A percentile compares a stretch with the other conserved stretches of the same genome.
Evolutionary conservation across 192 early-diverging fungal genomes (phyloP).

Genomic region (Coemansia umbellata): DNA sequence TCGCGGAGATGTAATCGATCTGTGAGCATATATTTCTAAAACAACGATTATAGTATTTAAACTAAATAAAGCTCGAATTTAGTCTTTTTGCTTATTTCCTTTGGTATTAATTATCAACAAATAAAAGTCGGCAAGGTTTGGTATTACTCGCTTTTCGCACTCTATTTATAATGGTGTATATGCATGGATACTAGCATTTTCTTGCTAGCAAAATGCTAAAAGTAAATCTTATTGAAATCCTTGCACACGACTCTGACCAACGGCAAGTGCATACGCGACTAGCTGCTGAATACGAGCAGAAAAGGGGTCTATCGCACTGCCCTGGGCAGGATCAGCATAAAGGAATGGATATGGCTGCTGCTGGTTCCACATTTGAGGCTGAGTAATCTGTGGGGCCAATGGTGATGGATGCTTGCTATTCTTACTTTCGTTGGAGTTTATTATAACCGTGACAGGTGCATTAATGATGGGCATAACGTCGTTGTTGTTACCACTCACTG

Average conservation of each 20-base stretch:
- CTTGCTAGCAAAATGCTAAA: too few relatives aligned
- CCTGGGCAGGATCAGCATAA: background rate
- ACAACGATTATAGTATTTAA: too few relatives aligned
- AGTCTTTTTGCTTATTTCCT: too few relatives aligned
- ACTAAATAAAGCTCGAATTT: too few relatives aligned
- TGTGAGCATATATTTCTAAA: too few relatives aligned
- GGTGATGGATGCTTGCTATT: background rate
- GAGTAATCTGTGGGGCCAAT: background rate
- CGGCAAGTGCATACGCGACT: constrained; percentile 1
- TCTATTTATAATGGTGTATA: too few relatives aligned
- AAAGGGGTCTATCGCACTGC: background rate
- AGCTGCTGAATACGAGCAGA: background rate
- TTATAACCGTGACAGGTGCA: constrained; percentile 46
- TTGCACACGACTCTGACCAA: constrained; percentile 2
- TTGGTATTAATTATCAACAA: too few relatives aligned
- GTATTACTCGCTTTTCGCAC: too few relatives aligned
- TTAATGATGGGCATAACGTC: constrained; percentile 48
- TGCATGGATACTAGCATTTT: too few relatives aligned
- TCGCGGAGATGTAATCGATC: constrained; percentile 51
- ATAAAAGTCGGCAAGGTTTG: too few relatives aligned
- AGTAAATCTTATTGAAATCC: too few relatives aligned
- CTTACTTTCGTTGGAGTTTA: constrained; percentile 13
- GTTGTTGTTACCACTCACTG: constrained; percentile 46
- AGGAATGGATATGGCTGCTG: background rate
- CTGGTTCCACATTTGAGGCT: background rate